Conservation (phyloP, 345 rosid genomes). For the Dimocarpus longan region DNA sequence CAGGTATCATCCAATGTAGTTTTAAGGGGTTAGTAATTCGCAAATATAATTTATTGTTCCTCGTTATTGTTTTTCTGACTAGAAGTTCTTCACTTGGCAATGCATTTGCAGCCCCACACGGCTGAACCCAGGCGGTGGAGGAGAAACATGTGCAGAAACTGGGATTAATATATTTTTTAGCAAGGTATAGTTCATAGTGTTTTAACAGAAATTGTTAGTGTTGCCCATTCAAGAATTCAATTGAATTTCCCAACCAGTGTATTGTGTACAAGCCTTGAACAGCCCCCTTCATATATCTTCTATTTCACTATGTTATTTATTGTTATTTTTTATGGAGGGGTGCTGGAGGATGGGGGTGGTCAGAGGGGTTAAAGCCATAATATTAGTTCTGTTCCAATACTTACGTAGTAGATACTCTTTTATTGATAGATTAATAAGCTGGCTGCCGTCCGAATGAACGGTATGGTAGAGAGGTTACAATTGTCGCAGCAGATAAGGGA, state of each 20-base stretch:
- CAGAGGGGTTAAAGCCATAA: background rate
- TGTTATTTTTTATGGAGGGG: background rate
- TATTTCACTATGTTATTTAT: background rate
- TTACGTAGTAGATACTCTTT: conserved; percentile 10
- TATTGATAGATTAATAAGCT: conserved; percentile 67
- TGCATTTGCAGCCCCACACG: conserved; percentile 75
- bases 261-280: background rate
- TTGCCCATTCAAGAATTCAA: background rate
- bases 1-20: conserved; percentile 44
- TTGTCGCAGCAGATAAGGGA: conserved; percentile 73
- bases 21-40: conserved; percentile 7
- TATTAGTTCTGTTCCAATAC: conserved; percentile 1
- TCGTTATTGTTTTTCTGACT: background rate
- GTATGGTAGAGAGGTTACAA: conserved; percentile 85
- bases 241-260: background rate
- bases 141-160: conserved; percentile 99
- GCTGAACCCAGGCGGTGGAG: conserved; percentile 93
- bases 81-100: conserved; percentile 13
- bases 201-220: background rate
- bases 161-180: conserved; percentile 82
- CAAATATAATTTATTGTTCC: background rate
- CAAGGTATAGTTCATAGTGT: conserved; percentile 52
- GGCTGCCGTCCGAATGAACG: conserved; percentile 84
- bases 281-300: background rate
- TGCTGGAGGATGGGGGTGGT: background rate